Evolutionary conservation across 345 rosid genomes (phyloP).

Genomic region (Brassica cretica): DNA sequence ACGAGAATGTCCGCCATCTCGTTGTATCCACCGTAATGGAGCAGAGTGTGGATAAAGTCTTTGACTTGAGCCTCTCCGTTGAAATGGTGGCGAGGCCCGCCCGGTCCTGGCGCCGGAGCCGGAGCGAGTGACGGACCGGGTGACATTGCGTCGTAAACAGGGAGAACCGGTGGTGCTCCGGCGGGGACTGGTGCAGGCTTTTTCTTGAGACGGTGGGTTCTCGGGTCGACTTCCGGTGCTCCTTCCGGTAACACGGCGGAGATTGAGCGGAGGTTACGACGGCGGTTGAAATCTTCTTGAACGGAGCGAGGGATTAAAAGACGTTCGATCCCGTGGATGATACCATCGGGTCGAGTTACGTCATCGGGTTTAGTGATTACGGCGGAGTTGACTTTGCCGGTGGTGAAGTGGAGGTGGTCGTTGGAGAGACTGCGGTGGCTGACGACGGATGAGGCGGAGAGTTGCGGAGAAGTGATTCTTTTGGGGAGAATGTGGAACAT

Average conservation of each 20-base stretch:
- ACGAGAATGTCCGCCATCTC: slow-evolving; percentile 80
- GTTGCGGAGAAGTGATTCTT: slow-evolving; percentile 50
- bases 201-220: slow-evolving; percentile 64
- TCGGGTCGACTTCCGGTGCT: slow-evolving; percentile 70
- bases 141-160: slow-evolving; percentile 67
- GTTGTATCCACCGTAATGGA: slow-evolving; percentile 77
- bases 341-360: slow-evolving; percentile 63
- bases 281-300: slow-evolving; percentile 66
- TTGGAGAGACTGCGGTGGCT: slow-evolving; percentile 51
- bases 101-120: slow-evolving; percentile 85
- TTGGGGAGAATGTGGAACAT: slow-evolving; percentile 78
- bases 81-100: slow-evolving; percentile 72
- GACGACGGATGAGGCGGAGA: slow-evolving; percentile 25
- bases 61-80: slow-evolving; percentile 72
- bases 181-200: slow-evolving; percentile 47
- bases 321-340: slow-evolving; percentile 74
- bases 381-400: slow-evolving; percentile 50
- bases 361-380: slow-evolving; percentile 40
- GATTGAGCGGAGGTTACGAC: slow-evolving; percentile 60
- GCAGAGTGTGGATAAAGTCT: slow-evolving; percentile 64
- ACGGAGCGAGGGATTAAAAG: slow-evolving; percentile 68
- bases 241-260: slow-evolving; percentile 70
- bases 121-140: slow-evolving; percentile 80
- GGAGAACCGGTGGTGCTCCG: slow-evolving; percentile 52
- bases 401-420: slow-evolving; percentile 42